Percentiles rank a stretch among this genome's conserved stretches.
Evolutionary conservation across 495 filamentous ascomycete genomes (phyloP).

Genomic region (Aspergillus funiculosus): DNA sequence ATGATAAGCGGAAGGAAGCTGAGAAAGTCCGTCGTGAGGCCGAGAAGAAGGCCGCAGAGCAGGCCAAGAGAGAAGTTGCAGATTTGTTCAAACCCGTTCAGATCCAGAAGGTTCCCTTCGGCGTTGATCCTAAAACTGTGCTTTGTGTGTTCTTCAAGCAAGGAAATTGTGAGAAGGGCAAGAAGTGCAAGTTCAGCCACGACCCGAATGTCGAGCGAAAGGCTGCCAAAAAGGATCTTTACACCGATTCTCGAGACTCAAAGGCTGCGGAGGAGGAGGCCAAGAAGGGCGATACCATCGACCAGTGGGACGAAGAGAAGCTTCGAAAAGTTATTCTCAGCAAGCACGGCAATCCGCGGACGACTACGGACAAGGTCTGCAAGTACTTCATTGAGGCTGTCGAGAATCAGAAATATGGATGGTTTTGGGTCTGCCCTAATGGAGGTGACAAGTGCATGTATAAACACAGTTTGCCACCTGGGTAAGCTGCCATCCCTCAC

Average conservation of each 20-base stretch:
- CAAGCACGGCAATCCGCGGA: conserved; percentile 95
- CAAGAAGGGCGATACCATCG: conserved; percentile 90
- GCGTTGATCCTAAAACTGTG: conserved; percentile 98
- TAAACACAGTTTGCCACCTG: conserved; percentile 87
- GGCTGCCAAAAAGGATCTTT: conserved; percentile 84
- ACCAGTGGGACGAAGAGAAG: conserved; percentile 97
- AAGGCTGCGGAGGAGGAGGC: conserved; percentile 61
- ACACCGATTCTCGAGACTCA: conserved; percentile 75
- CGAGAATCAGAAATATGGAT: conserved; percentile 97
- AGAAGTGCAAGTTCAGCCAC: conserved; percentile 97
- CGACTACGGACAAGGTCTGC: conserved; percentile 97
- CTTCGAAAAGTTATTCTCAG: conserved; percentile 81
- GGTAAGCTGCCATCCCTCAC: conserved; percentile 51
- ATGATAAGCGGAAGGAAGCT: conserved; percentile 83
- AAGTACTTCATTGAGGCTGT: conserved; percentile 98
- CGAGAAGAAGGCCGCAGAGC: conserved; percentile 83
- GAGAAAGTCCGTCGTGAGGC: conserved; percentile 79
- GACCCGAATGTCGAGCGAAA: conserved; percentile 85
- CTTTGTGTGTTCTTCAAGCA: conserved; percentile 94
- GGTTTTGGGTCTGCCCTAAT: conserved; percentile 98
- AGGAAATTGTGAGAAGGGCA: conserved; percentile 93
- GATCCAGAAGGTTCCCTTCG: conserved; percentile 93
- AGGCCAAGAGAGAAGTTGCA: conserved; percentile 66
- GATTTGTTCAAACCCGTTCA: conserved; percentile 94
- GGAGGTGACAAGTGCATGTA: conserved; percentile 98